Evolutionary conservation across 2,329 filamentous ascomycete genomes (phyloP).

Genomic region (Teratosphaeria nubilosa): DNA sequence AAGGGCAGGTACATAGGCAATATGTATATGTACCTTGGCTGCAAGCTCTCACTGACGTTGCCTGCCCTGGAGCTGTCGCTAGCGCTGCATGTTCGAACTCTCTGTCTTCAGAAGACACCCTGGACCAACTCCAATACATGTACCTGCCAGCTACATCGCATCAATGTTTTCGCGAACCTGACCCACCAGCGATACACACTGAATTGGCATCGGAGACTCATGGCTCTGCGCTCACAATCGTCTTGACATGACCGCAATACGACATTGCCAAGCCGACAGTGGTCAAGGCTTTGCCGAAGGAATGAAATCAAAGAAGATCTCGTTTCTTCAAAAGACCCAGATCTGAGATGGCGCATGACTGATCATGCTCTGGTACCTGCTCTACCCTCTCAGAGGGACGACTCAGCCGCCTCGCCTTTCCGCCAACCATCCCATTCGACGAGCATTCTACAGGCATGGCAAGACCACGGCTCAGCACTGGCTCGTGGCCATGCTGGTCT

Average conservation of each 20-base stretch:
- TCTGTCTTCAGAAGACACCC: background rate
- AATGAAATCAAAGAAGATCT: background rate
- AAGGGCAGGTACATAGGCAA: no score
- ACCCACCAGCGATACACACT: background rate
- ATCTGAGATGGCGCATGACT: background rate
- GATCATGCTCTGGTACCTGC: slow-evolving; percentile 38
- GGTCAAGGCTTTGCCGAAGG: background rate
- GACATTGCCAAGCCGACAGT: background rate
- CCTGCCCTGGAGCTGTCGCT: background rate
- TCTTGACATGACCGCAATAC: background rate
- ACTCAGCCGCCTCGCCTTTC: slow-evolving; percentile 60
- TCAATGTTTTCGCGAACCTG: background rate
- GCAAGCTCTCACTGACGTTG: background rate
- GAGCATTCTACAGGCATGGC: slow-evolving; percentile 58
- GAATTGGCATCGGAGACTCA: background rate
- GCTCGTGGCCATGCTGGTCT: slow-evolving; percentile 61
- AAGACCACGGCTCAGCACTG: slow-evolving; percentile 63
- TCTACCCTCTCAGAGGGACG: slow-evolving; percentile 69
- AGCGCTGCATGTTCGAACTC: background rate
- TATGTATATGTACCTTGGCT: no score
- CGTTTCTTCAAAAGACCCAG: background rate
- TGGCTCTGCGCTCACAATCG: background rate
- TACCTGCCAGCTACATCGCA: background rate
- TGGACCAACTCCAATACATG: background rate
- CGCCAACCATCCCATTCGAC: slow-evolving; percentile 55